A percentile compares a stretch with the other conserved stretches of the same genome.
Conservation (phyloP, 805 yeast genomes). For the Teunomyces cretensis region DNA sequence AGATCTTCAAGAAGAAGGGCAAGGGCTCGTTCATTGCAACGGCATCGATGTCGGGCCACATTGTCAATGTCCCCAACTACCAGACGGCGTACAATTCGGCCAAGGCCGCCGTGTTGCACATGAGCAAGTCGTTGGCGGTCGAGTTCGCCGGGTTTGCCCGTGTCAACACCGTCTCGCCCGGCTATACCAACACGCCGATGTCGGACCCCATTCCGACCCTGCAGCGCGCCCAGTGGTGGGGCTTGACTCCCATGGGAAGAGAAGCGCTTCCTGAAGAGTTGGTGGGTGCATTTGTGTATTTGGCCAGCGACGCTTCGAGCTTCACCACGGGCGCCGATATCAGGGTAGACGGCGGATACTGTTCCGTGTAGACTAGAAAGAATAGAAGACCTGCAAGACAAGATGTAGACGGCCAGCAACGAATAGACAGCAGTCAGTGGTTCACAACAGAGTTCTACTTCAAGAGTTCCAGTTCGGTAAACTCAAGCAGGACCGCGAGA, state of each 20-base stretch:
- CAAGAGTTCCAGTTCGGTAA: too few relatives aligned
- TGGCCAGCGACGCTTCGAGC: conserved; percentile 45
- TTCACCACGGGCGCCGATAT: conserved; percentile 47
- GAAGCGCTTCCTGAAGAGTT: conserved; percentile 43
- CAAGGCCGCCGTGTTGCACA: conserved; percentile 44
- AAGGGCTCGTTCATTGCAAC: conserved; percentile 43
- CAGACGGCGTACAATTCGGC: conserved; percentile 49
- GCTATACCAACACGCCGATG: conserved; percentile 42
- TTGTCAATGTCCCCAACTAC: conserved; percentile 44
- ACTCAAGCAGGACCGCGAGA: too few relatives aligned
- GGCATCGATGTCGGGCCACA: conserved; percentile 48
- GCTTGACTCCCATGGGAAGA: conserved; percentile 45
- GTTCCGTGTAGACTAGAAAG: conserved; percentile 5
- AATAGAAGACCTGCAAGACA: not conserved
- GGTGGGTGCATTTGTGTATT: conserved; percentile 45
- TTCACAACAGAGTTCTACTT: too few relatives aligned
- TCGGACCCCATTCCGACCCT: conserved; percentile 34
- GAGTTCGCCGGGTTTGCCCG: conserved; percentile 49
- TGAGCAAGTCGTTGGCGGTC: conserved; percentile 43
- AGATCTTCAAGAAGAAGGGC: conserved; percentile 38
- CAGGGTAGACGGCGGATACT: conserved; percentile 48
- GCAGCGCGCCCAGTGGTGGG: conserved; percentile 37
- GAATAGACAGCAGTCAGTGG: too few relatives aligned
- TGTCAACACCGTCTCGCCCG: conserved; percentile 44
- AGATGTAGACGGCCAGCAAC: too few relatives aligned